A percentile compares a stretch with the other conserved stretches of the same genome.
Conservation (phyloP, 140 eudicot genomes). For the Erigeron philadelphicus region DNA sequence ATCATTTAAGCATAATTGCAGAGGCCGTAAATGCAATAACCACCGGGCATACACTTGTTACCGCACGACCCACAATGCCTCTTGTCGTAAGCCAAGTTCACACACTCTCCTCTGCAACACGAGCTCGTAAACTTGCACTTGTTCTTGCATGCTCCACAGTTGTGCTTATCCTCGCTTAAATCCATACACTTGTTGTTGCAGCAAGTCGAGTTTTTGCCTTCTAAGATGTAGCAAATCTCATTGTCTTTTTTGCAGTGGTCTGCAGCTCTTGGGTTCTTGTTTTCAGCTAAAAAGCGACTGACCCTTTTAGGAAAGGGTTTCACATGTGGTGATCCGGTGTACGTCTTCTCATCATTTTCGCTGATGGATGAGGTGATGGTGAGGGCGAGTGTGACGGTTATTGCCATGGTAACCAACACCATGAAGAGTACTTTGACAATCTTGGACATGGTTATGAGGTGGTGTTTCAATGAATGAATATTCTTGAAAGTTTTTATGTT, state of each 20-base stretch:
- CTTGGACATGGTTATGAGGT: slow-evolving; percentile 24
- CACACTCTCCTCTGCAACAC: slow-evolving; percentile 60
- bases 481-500: not conserved
- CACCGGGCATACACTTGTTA: slow-evolving; percentile 39
- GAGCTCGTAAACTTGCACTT: slow-evolving; percentile 33
- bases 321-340: not conserved
- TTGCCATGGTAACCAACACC: slow-evolving; percentile 29
- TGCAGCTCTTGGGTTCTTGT: slow-evolving; percentile 42
- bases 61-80: slow-evolving; percentile 55
- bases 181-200: slow-evolving; percentile 53
- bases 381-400: slow-evolving; percentile 38
- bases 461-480: not conserved
- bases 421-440: slow-evolving; percentile 28
- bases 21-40: slow-evolving; percentile 29
- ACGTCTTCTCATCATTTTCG: not conserved
- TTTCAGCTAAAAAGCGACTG: slow-evolving; percentile 44
- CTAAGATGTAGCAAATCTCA: slow-evolving; percentile 35
- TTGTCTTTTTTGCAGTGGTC: slow-evolving; percentile 56
- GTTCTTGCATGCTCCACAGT: slow-evolving; percentile 31
- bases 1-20: slow-evolving; percentile 11
- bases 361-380: not conserved
- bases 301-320: slow-evolving; percentile 28
- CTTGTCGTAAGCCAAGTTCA: slow-evolving; percentile 45
- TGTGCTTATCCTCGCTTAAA: slow-evolving; percentile 31
- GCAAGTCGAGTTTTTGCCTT: slow-evolving; percentile 46